Percentiles rank a stretch among this genome's conserved stretches.
Conservation (phyloP, 1,284 basidiomycete genomes). For the Melampsora larici-populina region DNA sequence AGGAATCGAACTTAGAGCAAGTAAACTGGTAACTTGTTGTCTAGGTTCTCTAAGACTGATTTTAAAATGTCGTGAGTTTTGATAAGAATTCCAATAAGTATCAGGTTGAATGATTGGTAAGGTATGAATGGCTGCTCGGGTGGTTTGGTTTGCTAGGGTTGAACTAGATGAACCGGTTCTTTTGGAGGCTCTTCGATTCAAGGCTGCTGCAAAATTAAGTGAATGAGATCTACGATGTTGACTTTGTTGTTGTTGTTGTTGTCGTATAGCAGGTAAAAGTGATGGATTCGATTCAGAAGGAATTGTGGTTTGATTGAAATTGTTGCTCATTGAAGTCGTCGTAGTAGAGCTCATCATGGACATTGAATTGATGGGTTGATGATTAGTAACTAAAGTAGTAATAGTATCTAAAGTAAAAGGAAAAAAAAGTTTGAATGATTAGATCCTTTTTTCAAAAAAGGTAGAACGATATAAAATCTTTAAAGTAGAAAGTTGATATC, state of each 20-base stretch:
- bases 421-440: no score
- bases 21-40: slow-evolving; percentile 34
- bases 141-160: background rate
- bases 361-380: no score
- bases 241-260: background rate
- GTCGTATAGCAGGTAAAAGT: background rate
- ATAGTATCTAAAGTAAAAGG: no score
- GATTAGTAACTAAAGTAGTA: no score
- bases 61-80: slow-evolving; percentile 6
- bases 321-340: background rate
- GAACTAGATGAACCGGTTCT: background rate
- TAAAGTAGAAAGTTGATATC: no score
- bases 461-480: no score
- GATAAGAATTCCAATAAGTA: slow-evolving; percentile 1
- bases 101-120: slow-evolving; percentile 29
- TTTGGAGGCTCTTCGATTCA: background rate
- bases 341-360: no score
- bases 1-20: slow-evolving; percentile 34
- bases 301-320: background rate
- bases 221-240: background rate
- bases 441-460: no score
- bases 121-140: background rate
- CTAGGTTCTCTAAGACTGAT: slow-evolving; percentile 17
- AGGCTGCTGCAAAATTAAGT: background rate
- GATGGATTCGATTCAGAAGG: background rate